Evolutionary conservation across 257 asterid species (phyloP), one percentile per base, ranked within the genome.

Genomic region (Penstemon eatonii): DNA sequence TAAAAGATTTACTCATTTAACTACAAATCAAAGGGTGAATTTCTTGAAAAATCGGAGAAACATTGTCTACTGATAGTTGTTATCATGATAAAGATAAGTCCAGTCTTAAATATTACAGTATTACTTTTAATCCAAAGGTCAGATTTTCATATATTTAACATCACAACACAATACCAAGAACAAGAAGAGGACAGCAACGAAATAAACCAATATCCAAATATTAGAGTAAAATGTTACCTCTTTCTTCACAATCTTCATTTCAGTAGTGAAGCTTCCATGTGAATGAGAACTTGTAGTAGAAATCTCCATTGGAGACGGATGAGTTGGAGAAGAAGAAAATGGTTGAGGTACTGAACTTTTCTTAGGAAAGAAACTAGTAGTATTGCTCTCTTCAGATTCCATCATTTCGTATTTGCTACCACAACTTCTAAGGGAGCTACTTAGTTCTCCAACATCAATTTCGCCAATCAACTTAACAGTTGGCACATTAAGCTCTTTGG

Each of bases 391-490:
- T 11, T 75, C 78, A 43, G 70, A 64, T 65, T 78, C 80, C 66
- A 13, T 43, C 49, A n/a, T 57, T 66, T 41, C 56, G 74, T 54
- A 42, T 47, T 75, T 73, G 67, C 10, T 68, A n/a, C 19, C 18
- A 44, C 75, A 71, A 72, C 77, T 75, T 64, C 76, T 49, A 7
- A 3, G 18, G n/a, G 81, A 73, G 72, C 78, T 72, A 75, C 79
- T 61, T 40, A 60, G 62, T 63, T 77, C 77, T 41, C 84, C 83
- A 63, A 86, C 56, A 19, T 53, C 81, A 10, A 88, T 55, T 77
- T 91, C 97, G 38, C 89, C 88, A 1, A 91, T 80, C 75, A 91
- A 67, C 81, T 85, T 83, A 44, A 84, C 85, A 4, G 64, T 59
- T 33, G 92, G 91, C 0, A 87, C 76, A 38, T 70, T 47, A 25